Percentiles rank a stretch among this genome's conserved stretches.
phyloP scores from a whole-genome alignment of 2,329 filamentous ascomycete species.

The Cladosporium sp. region DNA sequence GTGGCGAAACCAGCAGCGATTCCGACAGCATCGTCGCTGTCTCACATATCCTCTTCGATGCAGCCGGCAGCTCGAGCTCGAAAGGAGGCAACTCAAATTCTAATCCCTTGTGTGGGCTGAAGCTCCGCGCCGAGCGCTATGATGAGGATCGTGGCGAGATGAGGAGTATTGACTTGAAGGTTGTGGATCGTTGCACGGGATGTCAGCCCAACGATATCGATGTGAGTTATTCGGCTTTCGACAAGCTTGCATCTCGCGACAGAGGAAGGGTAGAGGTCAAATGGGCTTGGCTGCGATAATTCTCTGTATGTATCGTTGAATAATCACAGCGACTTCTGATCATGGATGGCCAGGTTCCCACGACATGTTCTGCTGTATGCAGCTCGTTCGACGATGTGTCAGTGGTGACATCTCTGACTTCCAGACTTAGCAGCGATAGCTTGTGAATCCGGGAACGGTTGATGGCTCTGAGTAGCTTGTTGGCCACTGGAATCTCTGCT shows the following conservation, averaged over 20 bases:
- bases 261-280: constrained; percentile 34
- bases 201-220: constrained; percentile 53
- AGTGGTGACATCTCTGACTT: background rate
- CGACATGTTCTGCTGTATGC: background rate
- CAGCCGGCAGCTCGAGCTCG: constrained; percentile 43
- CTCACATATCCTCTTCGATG: constrained; percentile 67
- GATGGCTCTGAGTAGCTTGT: background rate
- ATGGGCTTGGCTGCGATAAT: constrained; percentile 36
- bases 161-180: constrained; percentile 59
- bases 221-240: constrained; percentile 50
- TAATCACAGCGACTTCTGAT: background rate
- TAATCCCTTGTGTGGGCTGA: constrained; percentile 67
- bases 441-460: background rate
- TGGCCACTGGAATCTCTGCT: background rate
- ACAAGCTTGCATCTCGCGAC: constrained; percentile 42
- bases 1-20: constrained; percentile 58
- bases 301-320: background rate
- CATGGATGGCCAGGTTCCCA: background rate
- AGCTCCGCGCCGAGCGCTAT: constrained; percentile 61
- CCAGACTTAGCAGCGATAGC: background rate
- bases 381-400: background rate
- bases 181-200: constrained; percentile 66
- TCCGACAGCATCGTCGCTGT: constrained; percentile 66
- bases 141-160: constrained; percentile 47
- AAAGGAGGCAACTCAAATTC: constrained; percentile 53